Evolutionary conservation across 2,329 filamentous ascomycete genomes (phyloP), one percentile per base, ranked within the genome.

Genomic region (Aspergillus niger): DNA sequence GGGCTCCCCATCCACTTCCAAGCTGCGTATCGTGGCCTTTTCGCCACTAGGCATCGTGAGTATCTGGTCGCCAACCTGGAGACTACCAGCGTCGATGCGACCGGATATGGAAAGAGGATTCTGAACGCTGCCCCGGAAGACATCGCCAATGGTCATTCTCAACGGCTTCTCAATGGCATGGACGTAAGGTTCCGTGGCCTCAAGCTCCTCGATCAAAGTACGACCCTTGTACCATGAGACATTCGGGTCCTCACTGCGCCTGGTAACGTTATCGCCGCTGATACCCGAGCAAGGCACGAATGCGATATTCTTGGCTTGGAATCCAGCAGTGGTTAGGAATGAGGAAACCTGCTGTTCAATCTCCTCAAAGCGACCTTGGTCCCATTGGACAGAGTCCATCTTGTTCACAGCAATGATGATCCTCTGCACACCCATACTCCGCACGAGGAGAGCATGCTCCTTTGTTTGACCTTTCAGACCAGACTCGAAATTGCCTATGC

Each of bases 391-490:
- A 15, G 88, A 89, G 74, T 99, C 95, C 69, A 99, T 89, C 76
- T 99, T 99, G 79, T 99, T 99, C 63, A 99, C 87, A 1, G 91
- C 93, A 28, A 99, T 90, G 44, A 99, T 89, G 15, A 99, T 83
- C 26, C 89, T 86, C 63, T 94, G 90, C 2, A 99, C 89, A 0
- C 95, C 95, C 80, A 98, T 90, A 68, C 93, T 97, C 62, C 94
- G 86, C 5, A 96, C 86, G 1, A 99, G 84, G 15, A 98, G 79
- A 5, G 95, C 92, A 73, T 99, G 95, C 72, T 99, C 95, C 73
- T 91, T 89, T 0, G 95, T 99, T 74, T 99, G 95, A 0, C 95
- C 95, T 72, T 91, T 94, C 32, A 98, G 81, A 0, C 95, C 96
- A 3, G 92, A 92, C 74, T 99, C 95, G 66, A 98, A 97, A 36